These are phyloP conservation scores for Yamadazyma dushanensis DNA, from an alignment of 1,139 yeast species.

Conservation along the genomic window DNA sequence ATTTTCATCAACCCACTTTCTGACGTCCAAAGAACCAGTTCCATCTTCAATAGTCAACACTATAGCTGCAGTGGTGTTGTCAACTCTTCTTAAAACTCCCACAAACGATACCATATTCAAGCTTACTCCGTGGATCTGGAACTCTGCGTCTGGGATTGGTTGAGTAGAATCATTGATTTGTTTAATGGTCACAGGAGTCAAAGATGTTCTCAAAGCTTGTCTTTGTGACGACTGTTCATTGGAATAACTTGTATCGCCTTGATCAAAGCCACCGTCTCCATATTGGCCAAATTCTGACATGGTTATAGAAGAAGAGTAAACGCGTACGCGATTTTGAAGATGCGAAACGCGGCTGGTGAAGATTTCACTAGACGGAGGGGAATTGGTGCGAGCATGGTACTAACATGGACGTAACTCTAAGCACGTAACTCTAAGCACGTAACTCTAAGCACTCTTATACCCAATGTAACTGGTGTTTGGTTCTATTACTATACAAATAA, in stretches of 20 bases:
- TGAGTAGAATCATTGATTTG: slow-evolving; percentile 71
- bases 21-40: slow-evolving; percentile 71
- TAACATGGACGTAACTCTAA: too few relatives aligned
- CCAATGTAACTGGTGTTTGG: too few relatives aligned
- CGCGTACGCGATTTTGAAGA: slow-evolving; percentile 3
- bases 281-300: slow-evolving; percentile 25
- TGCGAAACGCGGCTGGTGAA: not conserved
- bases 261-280: slow-evolving; percentile 38
- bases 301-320: not conserved
- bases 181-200: slow-evolving; percentile 84
- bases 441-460: too few relatives aligned
- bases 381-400: too few relatives aligned
- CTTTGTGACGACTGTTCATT: slow-evolving; percentile 25
- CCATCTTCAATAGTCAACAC: slow-evolving; percentile 77
- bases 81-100: slow-evolving; percentile 64
- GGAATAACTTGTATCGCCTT: slow-evolving; percentile 21
- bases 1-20: slow-evolving; percentile 67
- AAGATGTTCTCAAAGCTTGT: slow-evolving; percentile 40
- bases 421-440: too few relatives aligned
- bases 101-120: slow-evolving; percentile 62
- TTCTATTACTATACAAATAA: slow-evolving; percentile 4
- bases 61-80: slow-evolving; percentile 49
- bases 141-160: slow-evolving; percentile 74
- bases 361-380: too few relatives aligned
- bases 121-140: slow-evolving; percentile 60